Evolutionary conservation across 2,329 filamentous ascomycete genomes (phyloP).

Genomic region (Lasiodiplodia theobromae): DNA sequence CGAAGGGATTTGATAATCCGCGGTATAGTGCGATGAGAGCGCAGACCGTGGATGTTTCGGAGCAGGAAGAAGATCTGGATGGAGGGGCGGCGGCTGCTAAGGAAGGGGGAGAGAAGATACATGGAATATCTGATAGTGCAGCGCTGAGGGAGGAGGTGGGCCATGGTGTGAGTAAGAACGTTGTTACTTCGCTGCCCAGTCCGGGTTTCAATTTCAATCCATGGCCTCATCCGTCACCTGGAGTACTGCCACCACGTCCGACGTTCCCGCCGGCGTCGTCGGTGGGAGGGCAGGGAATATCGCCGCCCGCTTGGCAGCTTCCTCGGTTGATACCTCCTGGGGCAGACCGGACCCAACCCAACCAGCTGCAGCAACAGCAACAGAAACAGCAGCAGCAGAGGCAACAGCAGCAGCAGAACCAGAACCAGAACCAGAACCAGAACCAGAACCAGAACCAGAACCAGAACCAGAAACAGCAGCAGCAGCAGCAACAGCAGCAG

Average conservation of each 20-base stretch:
- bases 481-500: no score
- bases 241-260: background rate
- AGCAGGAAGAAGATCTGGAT: background rate
- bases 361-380: background rate
- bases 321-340: background rate
- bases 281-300: background rate
- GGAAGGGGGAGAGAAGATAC: background rate
- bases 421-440: background rate
- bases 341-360: background rate
- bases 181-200: background rate
- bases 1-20: background rate
- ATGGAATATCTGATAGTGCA: background rate
- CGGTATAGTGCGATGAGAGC: background rate
- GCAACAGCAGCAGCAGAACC: background rate
- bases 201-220: no score
- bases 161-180: background rate
- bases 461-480: background rate
- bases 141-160: background rate
- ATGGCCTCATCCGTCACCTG: no score
- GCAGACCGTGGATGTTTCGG: background rate
- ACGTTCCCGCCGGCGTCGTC: no score
- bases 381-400: background rate
- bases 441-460: background rate
- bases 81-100: background rate
- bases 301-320: background rate